Evolutionary conservation across 257 asterid genomes (phyloP).

Genomic region (Mentha longifolia): DNA sequence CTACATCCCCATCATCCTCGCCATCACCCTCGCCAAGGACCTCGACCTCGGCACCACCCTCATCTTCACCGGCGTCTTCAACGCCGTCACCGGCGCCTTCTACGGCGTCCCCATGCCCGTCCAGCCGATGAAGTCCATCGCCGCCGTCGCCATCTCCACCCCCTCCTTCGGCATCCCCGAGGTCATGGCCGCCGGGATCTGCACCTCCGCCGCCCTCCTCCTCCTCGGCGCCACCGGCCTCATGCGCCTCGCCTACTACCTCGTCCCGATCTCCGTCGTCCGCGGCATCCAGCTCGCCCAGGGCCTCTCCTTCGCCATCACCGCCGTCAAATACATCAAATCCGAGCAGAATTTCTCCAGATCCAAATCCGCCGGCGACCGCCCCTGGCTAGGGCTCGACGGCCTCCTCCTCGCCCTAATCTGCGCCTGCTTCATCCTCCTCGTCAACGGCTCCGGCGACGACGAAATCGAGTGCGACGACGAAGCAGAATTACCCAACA

Average conservation of each 20-base stretch:
- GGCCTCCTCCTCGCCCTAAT: constrained; percentile 64
- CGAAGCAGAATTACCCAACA: background rate
- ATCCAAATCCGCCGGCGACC: constrained; percentile 55
- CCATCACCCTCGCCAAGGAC: constrained; percentile 65
- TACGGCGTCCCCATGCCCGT: constrained; percentile 89
- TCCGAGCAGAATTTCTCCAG: constrained; percentile 56
- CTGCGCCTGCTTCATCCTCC: constrained; percentile 63
- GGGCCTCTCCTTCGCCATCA: constrained; percentile 73
- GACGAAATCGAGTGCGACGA: constrained; percentile 37
- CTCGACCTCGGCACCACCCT: constrained; percentile 78
- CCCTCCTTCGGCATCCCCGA: constrained; percentile 68
- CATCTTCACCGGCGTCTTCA: constrained; percentile 73
- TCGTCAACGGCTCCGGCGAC: constrained; percentile 63
- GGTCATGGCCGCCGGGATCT: constrained; percentile 84
- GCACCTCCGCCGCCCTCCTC: constrained; percentile 61
- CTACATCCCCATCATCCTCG: constrained; percentile 65
- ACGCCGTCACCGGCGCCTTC: constrained; percentile 64
- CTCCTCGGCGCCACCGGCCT: constrained; percentile 62
- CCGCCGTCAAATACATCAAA: constrained; percentile 68
- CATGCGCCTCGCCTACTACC: constrained; percentile 64
- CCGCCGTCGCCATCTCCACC: constrained; percentile 75
- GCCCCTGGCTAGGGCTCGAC: constrained; percentile 78
- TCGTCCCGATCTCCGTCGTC: constrained; percentile 70
- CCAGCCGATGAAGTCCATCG: constrained; percentile 86
- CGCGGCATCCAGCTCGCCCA: constrained; percentile 91